A percentile compares a stretch with the other conserved stretches of the same genome.
Conservation (phyloP, 352 stramenopile genomes). For the Globisporangium megalacanthum region DNA sequence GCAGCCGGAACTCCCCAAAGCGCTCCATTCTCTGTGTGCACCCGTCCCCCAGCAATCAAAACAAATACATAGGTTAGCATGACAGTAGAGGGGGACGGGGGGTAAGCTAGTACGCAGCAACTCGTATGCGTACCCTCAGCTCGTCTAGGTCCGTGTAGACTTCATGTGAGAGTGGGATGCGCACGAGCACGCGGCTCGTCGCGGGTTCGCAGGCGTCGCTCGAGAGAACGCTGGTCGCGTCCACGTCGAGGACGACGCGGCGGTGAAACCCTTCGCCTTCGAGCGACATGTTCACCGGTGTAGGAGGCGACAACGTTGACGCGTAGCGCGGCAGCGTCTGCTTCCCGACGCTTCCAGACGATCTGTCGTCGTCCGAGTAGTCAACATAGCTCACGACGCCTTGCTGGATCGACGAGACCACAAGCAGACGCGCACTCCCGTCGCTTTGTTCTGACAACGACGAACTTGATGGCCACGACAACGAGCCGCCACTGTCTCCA, state of each 20-base stretch:
- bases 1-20: constrained; percentile 35
- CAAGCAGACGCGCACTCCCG: not conserved
- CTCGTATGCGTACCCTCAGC: constrained; percentile 25
- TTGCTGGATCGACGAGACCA: not conserved
- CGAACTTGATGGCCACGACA: not conserved
- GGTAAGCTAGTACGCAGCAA: not conserved
- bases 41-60: no score
- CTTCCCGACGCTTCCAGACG: not conserved
- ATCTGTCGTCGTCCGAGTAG: not conserved
- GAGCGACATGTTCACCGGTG: constrained; percentile 16
- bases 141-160: constrained; percentile 54
- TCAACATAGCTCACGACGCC: not conserved
- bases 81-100: not conserved
- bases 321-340: not conserved
- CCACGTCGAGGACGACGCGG: constrained; percentile 26
- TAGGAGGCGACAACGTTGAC: not conserved
- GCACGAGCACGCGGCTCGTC: constrained; percentile 21
- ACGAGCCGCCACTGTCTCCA: not conserved
- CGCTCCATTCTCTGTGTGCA: constrained; percentile 49
- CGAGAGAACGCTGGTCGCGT: constrained; percentile 8
- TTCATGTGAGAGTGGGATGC: constrained; percentile 30
- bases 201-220: constrained; percentile 7
- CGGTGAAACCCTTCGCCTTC: constrained; percentile 43
- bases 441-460: not conserved
- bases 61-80: not conserved